Evolutionary conservation across 208 protist genomes (phyloP).

Genomic region (Histomonas meleagridis): DNA sequence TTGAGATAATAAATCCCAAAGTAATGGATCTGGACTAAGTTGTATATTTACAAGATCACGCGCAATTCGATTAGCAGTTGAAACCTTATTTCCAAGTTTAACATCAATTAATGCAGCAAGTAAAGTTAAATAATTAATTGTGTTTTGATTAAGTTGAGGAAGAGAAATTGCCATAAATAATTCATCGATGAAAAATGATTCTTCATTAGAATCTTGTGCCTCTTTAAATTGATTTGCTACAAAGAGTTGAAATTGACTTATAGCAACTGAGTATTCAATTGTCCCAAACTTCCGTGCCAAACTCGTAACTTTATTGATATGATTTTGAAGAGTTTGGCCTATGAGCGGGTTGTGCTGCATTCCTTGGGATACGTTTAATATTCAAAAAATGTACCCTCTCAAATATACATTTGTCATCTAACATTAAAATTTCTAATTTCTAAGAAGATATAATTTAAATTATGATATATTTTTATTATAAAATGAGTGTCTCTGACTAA

Average conservation of each 20-base stretch:
- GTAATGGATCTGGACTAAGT: background rate
- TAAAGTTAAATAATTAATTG: background rate
- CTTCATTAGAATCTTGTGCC: background rate
- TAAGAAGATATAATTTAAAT: no score
- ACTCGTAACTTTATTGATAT: no score
- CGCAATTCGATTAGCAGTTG: conserved; percentile 12
- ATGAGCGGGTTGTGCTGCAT: no score
- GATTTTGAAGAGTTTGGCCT: no score
- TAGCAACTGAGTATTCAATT: background rate
- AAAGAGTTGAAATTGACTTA: background rate
- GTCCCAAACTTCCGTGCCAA: no score
- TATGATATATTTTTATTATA: no score
- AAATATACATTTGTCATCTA: no score
- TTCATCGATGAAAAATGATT: background rate
- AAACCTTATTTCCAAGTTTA: background rate
- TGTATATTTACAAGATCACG: conserved; percentile 8
- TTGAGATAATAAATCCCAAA: background rate
- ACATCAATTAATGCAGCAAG: background rate
- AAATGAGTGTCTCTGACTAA: no score
- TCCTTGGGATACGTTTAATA: no score
- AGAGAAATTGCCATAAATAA: background rate
- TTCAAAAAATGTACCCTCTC: no score
- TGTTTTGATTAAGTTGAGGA: background rate
- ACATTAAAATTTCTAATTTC: no score
- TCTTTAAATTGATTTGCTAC: background rate